phyloP scores from a whole-genome alignment of 305 asterid species.

The Fraxinus greggii region DNA sequence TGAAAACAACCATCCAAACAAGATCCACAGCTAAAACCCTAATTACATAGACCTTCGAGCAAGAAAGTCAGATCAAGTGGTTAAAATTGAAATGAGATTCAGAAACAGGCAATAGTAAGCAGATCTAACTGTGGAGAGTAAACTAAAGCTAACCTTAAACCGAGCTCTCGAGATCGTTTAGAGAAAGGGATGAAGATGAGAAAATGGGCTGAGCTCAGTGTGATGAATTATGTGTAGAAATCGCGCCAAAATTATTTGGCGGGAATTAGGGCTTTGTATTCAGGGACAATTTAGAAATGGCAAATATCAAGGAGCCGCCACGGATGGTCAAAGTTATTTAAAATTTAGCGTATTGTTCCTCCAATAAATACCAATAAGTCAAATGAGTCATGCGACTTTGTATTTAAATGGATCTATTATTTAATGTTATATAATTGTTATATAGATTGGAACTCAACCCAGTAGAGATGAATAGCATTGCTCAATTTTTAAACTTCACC shows the following conservation, averaged over 20 bases:
- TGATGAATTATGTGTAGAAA: not conserved
- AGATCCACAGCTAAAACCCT: conserved; percentile 20
- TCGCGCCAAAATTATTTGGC: conserved; percentile 56
- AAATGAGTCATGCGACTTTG: too few species aligned
- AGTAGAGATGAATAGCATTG: too few species aligned
- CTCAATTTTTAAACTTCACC: not conserved
- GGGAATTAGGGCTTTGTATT: conserved; percentile 43
- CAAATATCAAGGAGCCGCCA: not conserved
- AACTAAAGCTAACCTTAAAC: conserved; percentile 17
- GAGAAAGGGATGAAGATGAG: not conserved
- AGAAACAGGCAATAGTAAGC: not conserved
- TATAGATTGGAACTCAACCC: too few species aligned
- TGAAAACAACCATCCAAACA: not conserved
- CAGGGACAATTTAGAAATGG: not conserved
- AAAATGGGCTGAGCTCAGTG: not conserved
- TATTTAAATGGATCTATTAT: too few species aligned
- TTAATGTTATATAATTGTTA: too few species aligned
- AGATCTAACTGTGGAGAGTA: conserved; percentile 16
- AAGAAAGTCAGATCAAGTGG: not conserved
- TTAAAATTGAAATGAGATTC: not conserved
- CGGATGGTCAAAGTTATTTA: not conserved
- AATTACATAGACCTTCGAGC: not conserved
- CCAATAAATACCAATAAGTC: not conserved
- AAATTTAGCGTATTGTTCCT: not conserved
- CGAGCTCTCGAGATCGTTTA: conserved; percentile 15